These are phyloP conservation scores for Fraxinus quadrangulata DNA, from an alignment of 257 asterid species.

Conservation along the genomic window DNA sequence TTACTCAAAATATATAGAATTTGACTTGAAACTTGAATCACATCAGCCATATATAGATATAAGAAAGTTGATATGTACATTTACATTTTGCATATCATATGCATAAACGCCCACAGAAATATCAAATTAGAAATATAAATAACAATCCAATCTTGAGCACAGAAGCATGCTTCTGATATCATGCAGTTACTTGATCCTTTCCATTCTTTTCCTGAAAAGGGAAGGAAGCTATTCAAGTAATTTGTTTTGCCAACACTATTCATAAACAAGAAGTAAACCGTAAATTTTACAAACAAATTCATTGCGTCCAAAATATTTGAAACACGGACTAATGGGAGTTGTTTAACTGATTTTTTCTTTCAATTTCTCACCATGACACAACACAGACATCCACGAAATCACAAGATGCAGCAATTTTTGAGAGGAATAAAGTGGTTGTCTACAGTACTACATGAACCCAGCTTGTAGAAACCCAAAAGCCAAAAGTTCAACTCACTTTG, in stretches of 20 bases:
- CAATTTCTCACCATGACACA: no score
- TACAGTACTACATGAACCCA: no score
- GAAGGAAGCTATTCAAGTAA: not conserved
- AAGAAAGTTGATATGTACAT: slow-evolving; percentile 10
- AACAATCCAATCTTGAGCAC: slow-evolving; percentile 16
- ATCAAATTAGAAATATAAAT: slow-evolving; percentile 12
- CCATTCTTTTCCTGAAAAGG: slow-evolving; percentile 6
- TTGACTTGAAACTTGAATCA: not conserved
- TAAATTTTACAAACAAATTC: no score
- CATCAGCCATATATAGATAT: not conserved
- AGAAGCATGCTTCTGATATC: slow-evolving; percentile 3
- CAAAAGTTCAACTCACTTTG: no score
- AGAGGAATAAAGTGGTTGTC: no score
- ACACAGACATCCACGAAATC: no score
- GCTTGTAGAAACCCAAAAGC: no score
- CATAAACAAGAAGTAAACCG: no score
- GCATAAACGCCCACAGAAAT: not conserved
- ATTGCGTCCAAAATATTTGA: no score
- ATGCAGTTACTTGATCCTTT: not conserved
- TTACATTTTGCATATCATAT: not conserved
- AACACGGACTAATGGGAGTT: no score
- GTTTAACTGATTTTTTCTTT: no score
- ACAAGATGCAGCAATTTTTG: no score
- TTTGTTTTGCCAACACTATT: not conserved
- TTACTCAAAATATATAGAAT: not conserved